Percentiles rank a stretch among this genome's conserved stretches.
These are phyloP conservation scores for Taphrina deformans DNA, from an alignment of 1,139 yeast species.

Conservation along the genomic window DNA sequence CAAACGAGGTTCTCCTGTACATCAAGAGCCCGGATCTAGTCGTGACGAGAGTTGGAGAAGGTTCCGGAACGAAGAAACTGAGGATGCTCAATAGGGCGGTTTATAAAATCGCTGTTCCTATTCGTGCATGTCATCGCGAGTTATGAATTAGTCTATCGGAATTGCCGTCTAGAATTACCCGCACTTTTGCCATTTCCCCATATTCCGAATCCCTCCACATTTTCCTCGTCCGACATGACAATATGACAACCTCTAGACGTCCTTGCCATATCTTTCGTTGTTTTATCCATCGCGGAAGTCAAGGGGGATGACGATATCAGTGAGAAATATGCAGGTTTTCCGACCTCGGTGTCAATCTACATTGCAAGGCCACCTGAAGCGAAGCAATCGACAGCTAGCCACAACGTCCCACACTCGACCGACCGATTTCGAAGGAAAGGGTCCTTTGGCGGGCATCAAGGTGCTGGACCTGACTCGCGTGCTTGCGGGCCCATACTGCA, in stretches of 20 bases:
- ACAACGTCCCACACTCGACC: neutral
- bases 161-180: neutral
- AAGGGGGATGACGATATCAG: neutral
- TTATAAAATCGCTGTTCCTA: too few relatives aligned
- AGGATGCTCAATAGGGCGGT: neutral
- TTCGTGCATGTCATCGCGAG: too few relatives aligned
- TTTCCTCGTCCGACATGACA: neutral
- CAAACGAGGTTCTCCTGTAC: neutral
- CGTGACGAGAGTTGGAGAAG: constrained; percentile 10
- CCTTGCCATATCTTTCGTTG: too few relatives aligned
- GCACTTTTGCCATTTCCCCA: constrained; percentile 1
- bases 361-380: too few relatives aligned
- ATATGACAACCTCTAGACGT: too few relatives aligned
- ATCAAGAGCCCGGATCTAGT: neutral
- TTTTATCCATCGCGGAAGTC: too few relatives aligned
- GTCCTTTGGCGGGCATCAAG: constrained; percentile 43
- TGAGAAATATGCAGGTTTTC: neutral
- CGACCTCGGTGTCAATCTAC: too few relatives aligned
- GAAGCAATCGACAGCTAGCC: neutral
- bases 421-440: constrained; percentile 1
- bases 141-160: neutral
- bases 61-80: neutral
- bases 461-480: constrained; percentile 50
- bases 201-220: neutral
- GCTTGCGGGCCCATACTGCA: constrained; percentile 51